Evolutionary conservation across 768 basidiomycete species (phyloP).

Genomic region (Podaxis sp.): DNA sequence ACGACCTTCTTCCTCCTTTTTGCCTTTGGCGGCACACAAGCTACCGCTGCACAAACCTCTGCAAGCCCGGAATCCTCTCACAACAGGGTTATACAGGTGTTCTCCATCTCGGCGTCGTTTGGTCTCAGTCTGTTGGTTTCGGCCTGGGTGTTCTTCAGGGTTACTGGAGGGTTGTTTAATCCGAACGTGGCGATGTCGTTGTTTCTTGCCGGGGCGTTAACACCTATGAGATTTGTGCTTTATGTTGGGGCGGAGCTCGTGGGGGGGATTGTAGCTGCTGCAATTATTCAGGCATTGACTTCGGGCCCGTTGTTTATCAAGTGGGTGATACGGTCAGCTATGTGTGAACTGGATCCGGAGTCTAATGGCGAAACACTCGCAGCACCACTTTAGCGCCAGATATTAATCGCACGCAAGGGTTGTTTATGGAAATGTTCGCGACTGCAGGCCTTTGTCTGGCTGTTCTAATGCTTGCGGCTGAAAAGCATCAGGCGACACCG

Average conservation of each 20-base stretch:
- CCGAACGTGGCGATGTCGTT: constrained; percentile 50
- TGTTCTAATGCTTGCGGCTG: constrained; percentile 73
- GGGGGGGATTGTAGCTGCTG: no score
- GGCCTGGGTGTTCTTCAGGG: constrained; percentile 67
- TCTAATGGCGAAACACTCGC: no score
- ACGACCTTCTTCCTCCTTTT: constrained; percentile 65
- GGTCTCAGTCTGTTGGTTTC: constrained; percentile 62
- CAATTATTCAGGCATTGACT: no score
- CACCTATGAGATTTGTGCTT: no score
- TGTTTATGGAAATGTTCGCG: constrained; percentile 75
- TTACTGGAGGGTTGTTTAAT: constrained; percentile 66
- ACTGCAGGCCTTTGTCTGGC: constrained; percentile 58
- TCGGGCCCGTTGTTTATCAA: no score
- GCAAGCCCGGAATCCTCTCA: constrained; percentile 22
- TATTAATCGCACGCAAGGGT: constrained; percentile 14
- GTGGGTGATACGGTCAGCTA: no score
- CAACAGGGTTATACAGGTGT: constrained; percentile 13
- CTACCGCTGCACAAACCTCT: constrained; percentile 38
- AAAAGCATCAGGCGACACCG: constrained; percentile 65
- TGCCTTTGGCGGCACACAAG: constrained; percentile 65
- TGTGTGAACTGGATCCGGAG: no score
- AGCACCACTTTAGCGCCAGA: no score
- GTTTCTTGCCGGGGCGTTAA: no score
- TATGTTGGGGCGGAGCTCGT: no score
- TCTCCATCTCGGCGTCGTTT: constrained; percentile 61